Percentiles rank a stretch among this genome's conserved stretches.
phyloP scores from a whole-genome alignment of 2,329 filamentous ascomycete species.

The Tolypocladium tundrense region DNA sequence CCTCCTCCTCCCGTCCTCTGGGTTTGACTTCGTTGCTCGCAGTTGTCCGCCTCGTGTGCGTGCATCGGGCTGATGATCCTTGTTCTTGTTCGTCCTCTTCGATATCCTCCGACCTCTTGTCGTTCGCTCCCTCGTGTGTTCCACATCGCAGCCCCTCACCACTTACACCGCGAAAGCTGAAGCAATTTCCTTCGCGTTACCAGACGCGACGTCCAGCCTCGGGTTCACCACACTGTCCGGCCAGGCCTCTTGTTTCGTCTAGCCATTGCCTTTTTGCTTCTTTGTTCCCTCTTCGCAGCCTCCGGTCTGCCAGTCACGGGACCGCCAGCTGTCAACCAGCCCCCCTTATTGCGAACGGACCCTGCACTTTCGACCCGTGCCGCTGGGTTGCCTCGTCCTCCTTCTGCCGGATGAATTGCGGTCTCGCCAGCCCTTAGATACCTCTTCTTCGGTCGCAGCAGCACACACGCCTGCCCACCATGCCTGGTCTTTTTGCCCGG shows the following conservation, averaged over 20 bases:
- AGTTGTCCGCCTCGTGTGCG: neutral
- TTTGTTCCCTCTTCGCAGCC: neutral
- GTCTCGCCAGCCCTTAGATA: neutral
- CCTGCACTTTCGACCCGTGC: neutral
- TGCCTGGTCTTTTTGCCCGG: slow-evolving; percentile 51
- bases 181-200: neutral
- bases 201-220: neutral
- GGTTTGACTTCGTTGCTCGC: neutral
- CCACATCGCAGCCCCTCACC: neutral
- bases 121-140: neutral
- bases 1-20: neutral
- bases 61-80: neutral
- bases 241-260: neutral
- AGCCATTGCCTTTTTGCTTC: neutral
- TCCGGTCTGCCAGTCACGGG: neutral
- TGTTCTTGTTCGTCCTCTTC: neutral
- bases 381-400: neutral
- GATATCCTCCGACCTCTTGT: neutral
- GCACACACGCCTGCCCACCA: slow-evolving; percentile 18
- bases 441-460: neutral
- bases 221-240: neutral
- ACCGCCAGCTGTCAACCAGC: neutral
- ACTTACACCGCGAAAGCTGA: slow-evolving; percentile 1
- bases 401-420: neutral
- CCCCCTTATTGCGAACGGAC: neutral